Evolutionary conservation across 306 rosid species (phyloP), one percentile per base, ranked within the genome.

Genomic region (Cicer arietinum): DNA sequence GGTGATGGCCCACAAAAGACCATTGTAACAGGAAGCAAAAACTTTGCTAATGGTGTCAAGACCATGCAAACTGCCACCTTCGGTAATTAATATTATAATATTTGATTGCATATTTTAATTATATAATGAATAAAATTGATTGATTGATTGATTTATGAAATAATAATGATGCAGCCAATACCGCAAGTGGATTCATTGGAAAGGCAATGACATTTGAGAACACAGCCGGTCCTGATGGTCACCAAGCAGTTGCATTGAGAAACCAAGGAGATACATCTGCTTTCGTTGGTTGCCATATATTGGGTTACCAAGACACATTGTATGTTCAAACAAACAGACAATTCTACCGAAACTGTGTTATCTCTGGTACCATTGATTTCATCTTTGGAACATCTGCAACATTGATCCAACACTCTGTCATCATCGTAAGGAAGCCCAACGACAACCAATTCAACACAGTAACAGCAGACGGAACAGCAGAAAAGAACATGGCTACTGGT

Each of bases 1-100:
- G 97, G 97, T 2, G 97, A 92, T 78, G 97, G 97, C 22, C 85
- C 93, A 3, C 13, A 14, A 11, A 76, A 3, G 39, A 92, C 93
- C 61, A 44, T 92, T 6, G 59, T 92, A 62, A 90, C 90, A 0
- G 96, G 97, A 0, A 60, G 20, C 6, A 89, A 80, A 76, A 74
- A 58, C 77, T 5, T 14, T 18, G 37, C 51, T 5, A 65, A 7
- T 0, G 85, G 91, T n/a, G 1, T 64, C 18, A 53, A 79, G 77
- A 91, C 95, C 48, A 71, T 74, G 73, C 47, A 76, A 40, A 74
- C 89, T 0, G 92, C 96, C 71, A 70, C 87, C 39, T 90, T 90
- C 61, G 48, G 92, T 88, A 82, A 61, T 1, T 66, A 64, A 44
- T 25, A 44, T 25, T 64, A 5, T 22, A 22, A 22, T 22, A 22